Conservation (phyloP, 1,139 yeast species). For the Citeromyces hawaiiensis region DNA sequence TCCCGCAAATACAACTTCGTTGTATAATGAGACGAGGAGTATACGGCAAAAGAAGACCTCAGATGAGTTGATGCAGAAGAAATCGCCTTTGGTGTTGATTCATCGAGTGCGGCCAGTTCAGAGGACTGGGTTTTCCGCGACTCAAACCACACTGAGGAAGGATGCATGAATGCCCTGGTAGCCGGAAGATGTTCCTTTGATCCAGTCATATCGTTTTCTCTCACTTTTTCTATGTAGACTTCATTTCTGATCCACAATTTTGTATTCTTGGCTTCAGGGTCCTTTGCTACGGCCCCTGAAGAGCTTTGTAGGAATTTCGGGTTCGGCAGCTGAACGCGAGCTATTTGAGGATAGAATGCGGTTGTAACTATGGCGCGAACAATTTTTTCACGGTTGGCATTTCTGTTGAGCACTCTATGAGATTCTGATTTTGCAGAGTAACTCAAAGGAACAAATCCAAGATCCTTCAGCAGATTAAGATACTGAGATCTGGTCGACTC, state of each 20-base stretch:
- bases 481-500: constrained; percentile 59
- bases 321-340: constrained; percentile 72
- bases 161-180: constrained; percentile 67
- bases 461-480: constrained; percentile 50
- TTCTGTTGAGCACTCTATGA: constrained; percentile 26
- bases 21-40: constrained; percentile 45
- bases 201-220: background rate
- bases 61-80: constrained; percentile 12
- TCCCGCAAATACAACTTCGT: constrained; percentile 60
- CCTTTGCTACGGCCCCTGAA: constrained; percentile 72
- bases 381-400: constrained; percentile 33
- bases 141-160: constrained; percentile 61
- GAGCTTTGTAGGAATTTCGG: constrained; percentile 58
- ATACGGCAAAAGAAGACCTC: constrained; percentile 42
- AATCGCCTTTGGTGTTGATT: constrained; percentile 3
- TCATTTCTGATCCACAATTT: constrained; percentile 65
- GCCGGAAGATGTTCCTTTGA: constrained; percentile 29
- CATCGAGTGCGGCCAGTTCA: background rate
- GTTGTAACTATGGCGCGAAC: constrained; percentile 65
- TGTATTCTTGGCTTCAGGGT: constrained; percentile 66
- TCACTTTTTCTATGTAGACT: constrained; percentile 15
- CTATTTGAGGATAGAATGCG: constrained; percentile 70
- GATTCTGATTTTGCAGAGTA: constrained; percentile 16
- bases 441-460: constrained; percentile 55
- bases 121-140: constrained; percentile 11